phyloP scores from a whole-genome alignment of 1,139 yeast genomes.

The Diutina catenulata region DNA sequence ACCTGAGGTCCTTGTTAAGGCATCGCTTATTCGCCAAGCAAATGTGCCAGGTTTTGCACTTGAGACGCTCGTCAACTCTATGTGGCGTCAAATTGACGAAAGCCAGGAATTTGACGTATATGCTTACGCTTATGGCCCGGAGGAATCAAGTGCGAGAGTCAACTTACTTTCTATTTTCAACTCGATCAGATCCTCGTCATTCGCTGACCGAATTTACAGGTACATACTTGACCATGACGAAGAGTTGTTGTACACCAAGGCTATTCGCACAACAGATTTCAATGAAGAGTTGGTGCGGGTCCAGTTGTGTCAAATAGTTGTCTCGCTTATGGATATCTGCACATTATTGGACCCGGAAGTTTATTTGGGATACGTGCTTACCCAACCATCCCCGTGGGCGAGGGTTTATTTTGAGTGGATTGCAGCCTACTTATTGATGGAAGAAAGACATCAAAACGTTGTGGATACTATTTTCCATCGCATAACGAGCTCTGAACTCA shows the following conservation, averaged over 20 bases:
- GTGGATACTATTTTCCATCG: constrained; percentile 6
- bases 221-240: constrained; percentile 29
- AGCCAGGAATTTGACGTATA: constrained; percentile 37
- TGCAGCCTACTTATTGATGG: constrained; percentile 37
- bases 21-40: background rate
- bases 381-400: constrained; percentile 56
- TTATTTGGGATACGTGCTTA: constrained; percentile 10
- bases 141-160: constrained; percentile 47
- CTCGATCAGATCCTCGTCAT: constrained; percentile 17
- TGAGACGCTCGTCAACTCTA: constrained; percentile 34
- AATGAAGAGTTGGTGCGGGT: constrained; percentile 58
- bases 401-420: constrained; percentile 76
- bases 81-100: constrained; percentile 47
- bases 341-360: constrained; percentile 9
- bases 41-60: constrained; percentile 5
- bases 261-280: constrained; percentile 49
- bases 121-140: constrained; percentile 48
- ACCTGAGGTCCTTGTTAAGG: background rate
- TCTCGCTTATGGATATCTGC: constrained; percentile 20
- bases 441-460: no score
- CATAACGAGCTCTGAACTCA: constrained; percentile 11
- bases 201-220: constrained; percentile 29
- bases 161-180: constrained; percentile 35
- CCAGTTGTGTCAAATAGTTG: constrained; percentile 41
- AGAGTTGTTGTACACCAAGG: constrained; percentile 31